Evolutionary conservation across 768 basidiomycete species (phyloP), one percentile per base, ranked within the genome.

Genomic region (Auricularia sp.): DNA sequence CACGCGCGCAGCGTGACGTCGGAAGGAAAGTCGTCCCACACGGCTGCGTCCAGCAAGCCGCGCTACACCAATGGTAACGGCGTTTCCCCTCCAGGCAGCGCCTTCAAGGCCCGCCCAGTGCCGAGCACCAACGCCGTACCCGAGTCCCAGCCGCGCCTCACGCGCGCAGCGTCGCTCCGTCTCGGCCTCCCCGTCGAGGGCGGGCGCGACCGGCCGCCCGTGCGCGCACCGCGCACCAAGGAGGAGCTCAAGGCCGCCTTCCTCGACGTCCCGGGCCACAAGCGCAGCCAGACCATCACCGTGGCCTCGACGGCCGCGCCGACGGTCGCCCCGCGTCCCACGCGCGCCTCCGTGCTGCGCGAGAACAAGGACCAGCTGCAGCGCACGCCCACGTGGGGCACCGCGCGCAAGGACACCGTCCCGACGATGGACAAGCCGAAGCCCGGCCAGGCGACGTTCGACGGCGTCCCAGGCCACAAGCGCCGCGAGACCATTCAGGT

Each of bases 381-480:
- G 34, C 80, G 78, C 64, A 75, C 73, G 7, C 24, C 74, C 77
- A 1, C 69, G 73, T 34, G 77, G 73, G 11, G 73, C 68, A 1
- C 82, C 84, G 18, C 83, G 87, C 35, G 76, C 74, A 34, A 34
- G 29, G 56, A 59, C 16, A 29, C 24, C 24, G 81, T 85, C 0
- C 77, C 81, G 29, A 81, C 85, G 6, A 87, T 87, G 69, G 89
- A 88, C 68, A 80, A 81, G 29, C 79, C 81, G 1, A 79, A 79
- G 16, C 77, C 47, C 1, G 65, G 42, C 36, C 36, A 62, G 63
- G 59, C 83, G 75, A 88, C 85, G 14, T 94, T 92, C 72, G 81
- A 82, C 29, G 86, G 89, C 67, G 85, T 92, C 3, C 92, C 91
- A 0, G 91, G 91, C 0, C 92, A 94, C 73, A 92, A 91, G 71